These are phyloP conservation scores for Rosa hybrid DNA, from an alignment of 331 rosid genomes.

Conservation along the genomic window DNA sequence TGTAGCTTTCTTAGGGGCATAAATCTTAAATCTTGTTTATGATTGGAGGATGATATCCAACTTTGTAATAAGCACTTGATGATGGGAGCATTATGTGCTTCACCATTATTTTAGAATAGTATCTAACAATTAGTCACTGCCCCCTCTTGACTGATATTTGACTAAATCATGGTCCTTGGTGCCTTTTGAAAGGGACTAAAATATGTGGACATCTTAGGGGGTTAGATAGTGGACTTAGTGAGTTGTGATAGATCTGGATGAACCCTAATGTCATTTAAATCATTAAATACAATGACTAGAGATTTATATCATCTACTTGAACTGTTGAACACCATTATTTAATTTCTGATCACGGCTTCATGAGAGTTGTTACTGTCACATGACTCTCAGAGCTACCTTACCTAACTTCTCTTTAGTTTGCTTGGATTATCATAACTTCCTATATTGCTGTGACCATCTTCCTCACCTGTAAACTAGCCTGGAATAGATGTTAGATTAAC, in stretches of 20 bases:
- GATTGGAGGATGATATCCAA: constrained; percentile 3
- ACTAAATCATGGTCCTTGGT: not conserved
- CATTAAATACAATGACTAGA: too few species aligned
- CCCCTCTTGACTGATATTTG: not conserved
- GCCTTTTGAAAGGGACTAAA: not conserved
- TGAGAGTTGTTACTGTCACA: not conserved
- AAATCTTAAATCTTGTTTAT: not conserved
- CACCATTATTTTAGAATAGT: not conserved
- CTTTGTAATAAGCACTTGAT: constrained; percentile 7
- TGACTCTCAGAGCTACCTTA: not conserved
- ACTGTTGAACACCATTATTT: not conserved
- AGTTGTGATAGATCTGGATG: not conserved
- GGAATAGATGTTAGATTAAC: not conserved
- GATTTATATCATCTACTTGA: not conserved
- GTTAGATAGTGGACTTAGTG: not conserved
- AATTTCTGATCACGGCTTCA: not conserved
- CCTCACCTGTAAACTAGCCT: not conserved
- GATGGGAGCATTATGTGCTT: not conserved
- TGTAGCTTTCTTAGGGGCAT: not conserved
- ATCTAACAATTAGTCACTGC: not conserved
- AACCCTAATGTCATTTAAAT: not conserved
- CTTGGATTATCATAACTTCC: not conserved
- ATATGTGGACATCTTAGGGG: not conserved
- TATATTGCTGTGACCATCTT: not conserved
- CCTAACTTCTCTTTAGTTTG: not conserved